Conservation (phyloP, 2,329 filamentous ascomycete genomes). For the Boeremia exigua region DNA sequence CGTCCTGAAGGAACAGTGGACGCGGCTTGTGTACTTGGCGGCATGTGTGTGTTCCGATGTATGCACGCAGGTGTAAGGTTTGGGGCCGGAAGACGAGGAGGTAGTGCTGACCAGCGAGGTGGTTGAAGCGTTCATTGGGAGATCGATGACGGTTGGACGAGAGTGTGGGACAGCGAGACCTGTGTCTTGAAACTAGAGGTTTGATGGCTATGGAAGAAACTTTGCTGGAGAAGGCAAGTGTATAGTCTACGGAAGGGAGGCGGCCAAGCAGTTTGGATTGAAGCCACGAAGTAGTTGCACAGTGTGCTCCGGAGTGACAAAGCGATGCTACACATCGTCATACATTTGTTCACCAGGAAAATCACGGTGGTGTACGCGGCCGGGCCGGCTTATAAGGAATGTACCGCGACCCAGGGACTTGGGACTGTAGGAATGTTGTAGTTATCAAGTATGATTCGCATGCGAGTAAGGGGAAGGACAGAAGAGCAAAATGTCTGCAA, state of each 20-base stretch:
- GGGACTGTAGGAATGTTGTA: not conserved
- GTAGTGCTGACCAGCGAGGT: slow-evolving; percentile 3
- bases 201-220: not conserved
- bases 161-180: not conserved
- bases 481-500: not conserved
- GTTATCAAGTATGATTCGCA: not conserved
- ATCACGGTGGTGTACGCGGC: not conserved
- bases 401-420: not conserved
- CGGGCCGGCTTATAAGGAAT: not conserved
- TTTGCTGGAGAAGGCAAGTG: not conserved
- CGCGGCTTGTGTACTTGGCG: not conserved
- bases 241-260: not conserved
- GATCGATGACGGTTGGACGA: not conserved
- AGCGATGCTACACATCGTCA: not conserved
- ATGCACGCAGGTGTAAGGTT: not conserved
- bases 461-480: not conserved
- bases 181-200: not conserved
- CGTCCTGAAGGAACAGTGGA: not conserved
- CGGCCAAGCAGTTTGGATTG: too few species aligned
- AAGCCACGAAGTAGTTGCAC: too few species aligned
- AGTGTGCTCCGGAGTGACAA: not conserved
- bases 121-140: not conserved
- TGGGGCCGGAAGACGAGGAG: not conserved
- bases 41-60: not conserved
- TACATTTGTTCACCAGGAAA: not conserved